Conservation (phyloP, 257 asterid genomes). For the Plantago ovata region DNA sequence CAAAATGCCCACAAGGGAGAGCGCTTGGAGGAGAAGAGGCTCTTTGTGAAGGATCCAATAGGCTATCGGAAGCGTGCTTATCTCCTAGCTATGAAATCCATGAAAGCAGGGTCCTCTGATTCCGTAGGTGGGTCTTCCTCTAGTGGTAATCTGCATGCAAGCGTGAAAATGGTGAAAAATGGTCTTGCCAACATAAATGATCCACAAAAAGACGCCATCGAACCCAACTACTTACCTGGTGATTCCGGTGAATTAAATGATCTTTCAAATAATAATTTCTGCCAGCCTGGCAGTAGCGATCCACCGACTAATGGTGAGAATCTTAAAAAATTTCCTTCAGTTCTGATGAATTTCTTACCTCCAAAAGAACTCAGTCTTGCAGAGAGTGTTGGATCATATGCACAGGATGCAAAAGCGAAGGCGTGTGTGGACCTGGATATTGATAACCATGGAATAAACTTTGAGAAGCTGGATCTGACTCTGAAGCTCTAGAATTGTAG, state of each 20-base stretch:
- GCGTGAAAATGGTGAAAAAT: conserved; percentile 15
- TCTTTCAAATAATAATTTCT: not conserved
- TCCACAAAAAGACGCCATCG: not conserved
- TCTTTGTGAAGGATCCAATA: conserved; percentile 32
- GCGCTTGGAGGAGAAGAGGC: conserved; percentile 44
- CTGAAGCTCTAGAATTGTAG: conserved; percentile 28
- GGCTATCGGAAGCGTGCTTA: conserved; percentile 37
- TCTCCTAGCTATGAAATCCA: conserved; percentile 23
- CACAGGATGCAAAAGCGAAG: conserved; percentile 16
- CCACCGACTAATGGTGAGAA: not conserved
- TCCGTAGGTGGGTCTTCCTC: conserved; percentile 2
- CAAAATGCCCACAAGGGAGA: conserved; percentile 45
- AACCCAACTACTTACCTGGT: not conserved
- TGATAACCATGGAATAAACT: conserved; percentile 17
- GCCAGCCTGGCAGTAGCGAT: conserved; percentile 2
- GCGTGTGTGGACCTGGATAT: conserved; percentile 15
- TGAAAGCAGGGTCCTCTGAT: not conserved
- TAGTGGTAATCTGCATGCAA: conserved; percentile 21
- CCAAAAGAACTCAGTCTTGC: conserved; percentile 33
- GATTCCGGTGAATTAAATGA: conserved; percentile 16
- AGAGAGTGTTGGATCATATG: conserved; percentile 21
- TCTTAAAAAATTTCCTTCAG: not conserved
- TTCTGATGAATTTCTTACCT: conserved; percentile 24
- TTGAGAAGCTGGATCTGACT: conserved; percentile 34
- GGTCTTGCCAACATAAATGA: conserved; percentile 7